These are phyloP conservation scores for Xerocomellus dryophilus DNA, from an alignment of 768 basidiomycete species.

Conservation along the genomic window DNA sequence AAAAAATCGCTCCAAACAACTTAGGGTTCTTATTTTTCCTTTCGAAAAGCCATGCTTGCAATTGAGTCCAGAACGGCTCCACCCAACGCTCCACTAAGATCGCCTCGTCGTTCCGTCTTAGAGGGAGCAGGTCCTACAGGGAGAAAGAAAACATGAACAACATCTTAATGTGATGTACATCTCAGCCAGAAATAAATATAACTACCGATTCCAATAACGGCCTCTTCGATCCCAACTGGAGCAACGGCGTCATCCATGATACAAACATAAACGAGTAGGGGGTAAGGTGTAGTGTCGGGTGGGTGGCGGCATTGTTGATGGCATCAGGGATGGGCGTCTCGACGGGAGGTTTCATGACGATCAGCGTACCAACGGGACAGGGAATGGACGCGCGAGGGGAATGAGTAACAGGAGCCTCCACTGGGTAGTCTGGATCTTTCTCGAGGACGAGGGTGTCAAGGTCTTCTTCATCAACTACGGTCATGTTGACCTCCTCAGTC, in stretches of 20 bases:
- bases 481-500: constrained; percentile 11
- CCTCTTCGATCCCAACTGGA: constrained; percentile 25
- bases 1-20: constrained; percentile 18
- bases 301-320: constrained; percentile 19
- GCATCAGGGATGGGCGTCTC: constrained; percentile 11
- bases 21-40: constrained; percentile 11
- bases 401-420: neutral
- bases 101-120: constrained; percentile 26
- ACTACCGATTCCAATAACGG: constrained; percentile 32
- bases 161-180: constrained; percentile 20
- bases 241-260: constrained; percentile 27
- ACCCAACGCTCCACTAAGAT: constrained; percentile 24
- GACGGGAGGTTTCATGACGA: constrained; percentile 26
- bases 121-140: constrained; percentile 25
- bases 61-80: constrained; percentile 24
- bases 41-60: constrained; percentile 21
- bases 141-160: constrained; percentile 6
- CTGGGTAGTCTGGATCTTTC: constrained; percentile 1
- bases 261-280: constrained; percentile 21
- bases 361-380: constrained; percentile 17
- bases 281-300: constrained; percentile 17
- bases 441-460: constrained; percentile 4
- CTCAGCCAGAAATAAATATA: constrained; percentile 25
- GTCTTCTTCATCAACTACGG: constrained; percentile 20
- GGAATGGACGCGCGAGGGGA: neutral